A percentile compares a stretch with the other conserved stretches of the same genome.
Evolutionary conservation across 441 rosid species (phyloP).

Genomic region (Adansonia grandidieri): DNA sequence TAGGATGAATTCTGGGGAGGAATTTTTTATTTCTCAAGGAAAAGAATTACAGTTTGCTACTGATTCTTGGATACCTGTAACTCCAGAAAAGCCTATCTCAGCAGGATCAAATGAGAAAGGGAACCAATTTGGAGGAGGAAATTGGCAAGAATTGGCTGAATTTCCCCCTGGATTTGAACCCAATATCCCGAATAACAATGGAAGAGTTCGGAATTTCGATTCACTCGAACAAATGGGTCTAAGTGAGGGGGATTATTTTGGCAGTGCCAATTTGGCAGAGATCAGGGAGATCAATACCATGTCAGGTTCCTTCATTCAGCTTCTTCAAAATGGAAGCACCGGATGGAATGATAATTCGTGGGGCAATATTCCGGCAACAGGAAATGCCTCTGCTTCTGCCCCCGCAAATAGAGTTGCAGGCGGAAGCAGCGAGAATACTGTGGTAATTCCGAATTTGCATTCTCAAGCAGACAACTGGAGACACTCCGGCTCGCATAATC

Average conservation of each 20-base stretch:
- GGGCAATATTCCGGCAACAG: constrained; percentile 35
- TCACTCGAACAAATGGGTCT: constrained; percentile 28
- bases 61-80: constrained; percentile 56
- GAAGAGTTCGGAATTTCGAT: too few species aligned
- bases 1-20: constrained; percentile 43
- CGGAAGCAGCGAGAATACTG: constrained; percentile 27
- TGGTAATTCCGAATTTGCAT: constrained; percentile 37
- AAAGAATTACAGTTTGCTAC: constrained; percentile 35
- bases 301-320: constrained; percentile 41
- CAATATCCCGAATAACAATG: not conserved
- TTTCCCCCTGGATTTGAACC: constrained; percentile 34
- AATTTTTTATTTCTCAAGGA: constrained; percentile 42
- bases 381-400: constrained; percentile 35
- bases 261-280: constrained; percentile 29
- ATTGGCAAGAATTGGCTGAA: constrained; percentile 41
- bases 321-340: constrained; percentile 26
- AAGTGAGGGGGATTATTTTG: constrained; percentile 31
- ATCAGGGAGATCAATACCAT: constrained; percentile 38
- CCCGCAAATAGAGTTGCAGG: constrained; percentile 30
- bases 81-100: constrained; percentile 53
- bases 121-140: constrained; percentile 32
- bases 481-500: constrained; percentile 31
- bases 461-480: constrained; percentile 39
- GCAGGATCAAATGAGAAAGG: constrained; percentile 39
- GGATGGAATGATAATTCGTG: constrained; percentile 35